Evolutionary conservation across 148 eudicot genomes (phyloP).

Genomic region (Rhododendron griersonianum): DNA sequence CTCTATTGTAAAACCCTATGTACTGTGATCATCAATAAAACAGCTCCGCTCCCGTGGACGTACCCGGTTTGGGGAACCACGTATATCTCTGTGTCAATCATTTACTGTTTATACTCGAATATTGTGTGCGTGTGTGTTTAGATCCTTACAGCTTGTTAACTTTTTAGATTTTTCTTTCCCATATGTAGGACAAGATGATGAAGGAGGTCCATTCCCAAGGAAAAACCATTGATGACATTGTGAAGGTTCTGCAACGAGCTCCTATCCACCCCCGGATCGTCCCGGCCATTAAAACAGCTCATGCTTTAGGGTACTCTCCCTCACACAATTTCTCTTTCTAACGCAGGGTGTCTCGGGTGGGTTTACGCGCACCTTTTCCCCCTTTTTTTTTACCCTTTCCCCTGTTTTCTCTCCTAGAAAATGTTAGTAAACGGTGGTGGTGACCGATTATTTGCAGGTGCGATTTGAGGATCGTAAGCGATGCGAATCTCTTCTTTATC

Average conservation of each 20-base stretch:
- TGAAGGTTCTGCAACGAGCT: conserved; percentile 39
- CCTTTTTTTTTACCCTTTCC: not conserved
- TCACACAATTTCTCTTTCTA: not conserved
- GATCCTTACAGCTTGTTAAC: too few species aligned
- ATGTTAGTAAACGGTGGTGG: not conserved
- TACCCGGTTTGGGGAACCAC: too few species aligned
- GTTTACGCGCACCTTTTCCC: not conserved
- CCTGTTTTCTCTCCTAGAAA: not conserved
- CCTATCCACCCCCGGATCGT: conserved; percentile 68
- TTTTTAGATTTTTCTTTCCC: not conserved
- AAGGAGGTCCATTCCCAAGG: conserved; percentile 29
- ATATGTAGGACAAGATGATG: not conserved
- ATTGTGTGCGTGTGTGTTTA: too few species aligned
- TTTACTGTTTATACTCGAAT: too few species aligned
- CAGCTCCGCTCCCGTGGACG: too few species aligned
- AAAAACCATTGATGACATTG: conserved; percentile 51
- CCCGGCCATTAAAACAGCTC: conserved; percentile 63
- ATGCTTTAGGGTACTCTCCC: conserved; percentile 63
- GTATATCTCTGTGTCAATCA: too few species aligned
- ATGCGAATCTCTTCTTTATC: conserved; percentile 73
- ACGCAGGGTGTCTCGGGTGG: too few species aligned
- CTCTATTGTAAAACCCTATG: too few species aligned
- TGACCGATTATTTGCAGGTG: conserved; percentile 37
- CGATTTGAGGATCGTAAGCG: conserved; percentile 79
- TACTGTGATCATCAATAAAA: too few species aligned